phyloP scores from a whole-genome alignment of 176 grass and related monocot species.

The Echinochloa phyllopogon region DNA sequence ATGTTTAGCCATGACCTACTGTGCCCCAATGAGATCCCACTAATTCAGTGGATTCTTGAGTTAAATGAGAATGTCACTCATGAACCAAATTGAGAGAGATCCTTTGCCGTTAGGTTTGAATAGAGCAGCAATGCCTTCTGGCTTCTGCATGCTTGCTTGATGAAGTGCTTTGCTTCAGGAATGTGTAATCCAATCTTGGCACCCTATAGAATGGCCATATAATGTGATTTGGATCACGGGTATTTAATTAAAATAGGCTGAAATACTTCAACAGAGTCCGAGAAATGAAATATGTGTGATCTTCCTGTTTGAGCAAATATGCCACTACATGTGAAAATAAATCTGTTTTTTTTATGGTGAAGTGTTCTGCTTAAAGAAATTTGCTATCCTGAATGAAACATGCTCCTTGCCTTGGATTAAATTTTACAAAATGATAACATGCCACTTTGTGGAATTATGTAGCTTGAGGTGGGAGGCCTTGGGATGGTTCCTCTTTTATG shows the following conservation, averaged over 20 bases:
- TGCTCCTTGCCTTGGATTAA: conserved; percentile 5
- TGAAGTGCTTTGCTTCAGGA: background rate
- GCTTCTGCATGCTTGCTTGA: background rate
- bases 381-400: background rate
- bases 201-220: background rate
- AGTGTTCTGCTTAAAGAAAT: background rate
- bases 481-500: conserved; percentile 88
- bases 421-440: conserved; percentile 16
- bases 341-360: background rate
- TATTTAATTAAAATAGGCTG: background rate
- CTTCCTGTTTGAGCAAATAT: conserved; percentile 18
- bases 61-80: background rate
- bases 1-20: background rate
- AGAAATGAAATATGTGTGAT: background rate
- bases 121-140: background rate
- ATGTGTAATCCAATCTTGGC: background rate
- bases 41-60: background rate
- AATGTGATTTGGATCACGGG: conserved; percentile 19
- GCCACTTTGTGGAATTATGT: conserved; percentile 30
- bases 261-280: background rate
- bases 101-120: background rate
- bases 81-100: background rate
- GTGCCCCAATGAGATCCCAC: background rate
- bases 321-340: conserved; percentile 23
- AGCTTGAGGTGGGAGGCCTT: conserved; percentile 86